Base-by-base conservation (phyloP, 768 basidiomycete species). In the Amanita thiersii region DNA sequence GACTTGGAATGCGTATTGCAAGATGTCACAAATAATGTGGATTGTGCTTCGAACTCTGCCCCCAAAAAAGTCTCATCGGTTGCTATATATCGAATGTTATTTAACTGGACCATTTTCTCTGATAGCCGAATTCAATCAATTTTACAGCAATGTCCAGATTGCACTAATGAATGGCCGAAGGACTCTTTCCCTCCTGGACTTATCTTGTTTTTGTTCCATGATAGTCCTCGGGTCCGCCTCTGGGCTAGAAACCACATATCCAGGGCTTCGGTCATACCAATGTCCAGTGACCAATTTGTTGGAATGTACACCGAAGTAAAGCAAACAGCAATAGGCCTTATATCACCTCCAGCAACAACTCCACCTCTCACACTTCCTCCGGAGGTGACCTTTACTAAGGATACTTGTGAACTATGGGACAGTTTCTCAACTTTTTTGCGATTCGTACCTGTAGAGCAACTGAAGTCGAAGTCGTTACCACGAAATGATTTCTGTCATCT, bases 161-260 rank as follows among this genome's bases (percentile, higher is more conserved):
- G 50, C 11, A 52, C 77, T 30, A 44, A 52, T 31, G 60, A 50
- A 11, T 86, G 83, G 81, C 79, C 82, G 20, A 57, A 56, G 4
- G 67, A 79, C 43, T 58, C 71, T 17, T 64, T 82, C 39, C 77
- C 84, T 21, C 68, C 80, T 3, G 77, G 79, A 2, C 37, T 86
- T 30, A 61, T 87, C 20, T 55, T 77, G 9, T 64, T 86, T 9
- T 57, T 81, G 18, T 62, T 84, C 47, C 68, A 76, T 42, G 64
- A 71, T 38, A 62, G 66, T 11, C 43, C 54, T 4, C 55, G 61
- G 7, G 62, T 85, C 26, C 71, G 85, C 34, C 63, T 63, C 12
- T 87, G 82, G 81, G 79, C 85, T 1, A 61, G 58, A 43, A 51
- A 56, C 17, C 75, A 79, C 40, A 54, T 68, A 3, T 56, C 61